Evolutionary conservation across 495 filamentous ascomycete genomes (phyloP), one percentile per base, ranked within the genome.

Genomic region (Daldinia grandis): DNA sequence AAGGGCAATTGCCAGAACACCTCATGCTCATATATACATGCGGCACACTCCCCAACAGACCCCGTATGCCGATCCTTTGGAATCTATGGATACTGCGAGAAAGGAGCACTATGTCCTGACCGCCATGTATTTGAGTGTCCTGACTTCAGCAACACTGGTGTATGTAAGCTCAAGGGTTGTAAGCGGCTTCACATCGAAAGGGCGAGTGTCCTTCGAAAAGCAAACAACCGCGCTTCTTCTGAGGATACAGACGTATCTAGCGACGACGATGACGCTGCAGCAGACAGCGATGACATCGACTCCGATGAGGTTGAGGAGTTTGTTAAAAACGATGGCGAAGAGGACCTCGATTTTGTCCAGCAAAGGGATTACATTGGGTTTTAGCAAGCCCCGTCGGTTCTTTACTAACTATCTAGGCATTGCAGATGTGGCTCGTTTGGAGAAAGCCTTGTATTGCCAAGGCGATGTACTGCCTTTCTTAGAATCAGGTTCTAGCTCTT

Each of bases 61-160:
- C 90, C 87, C 7, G 92, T 98, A 58, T 99, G 95, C 77, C 88
- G 90, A 64, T 75, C 87, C 12, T 99, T 99, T 81, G 94, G 92
- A 19, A 88, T 87, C 17, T 85, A 96, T 72, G 95, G 95, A 44
- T 98, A 95, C 76, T 99, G 95, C 82, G 90, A 92, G 60, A 92
- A 93, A 76, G 95, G 95, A 50, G 84, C 84, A 44, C 77, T 82
- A 47, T 99, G 95, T 76, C 76, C 89, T 63, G 89, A 97, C 66
- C 92, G 93, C 67, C 95, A 99, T 79, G 89, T 92, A 60, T 84
- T 83, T 71, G 95, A 98, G 77, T 99, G 95, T 76, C 95, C 95
- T 50, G 92, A 98, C 77, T 97, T 96, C 83, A 91, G 92, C 84
- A 97, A 97, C 81, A 91, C 86, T 56, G 95, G 94, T 66, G 81